Conservation (phyloP, 306 rosid species). For the Prunus salicina region DNA sequence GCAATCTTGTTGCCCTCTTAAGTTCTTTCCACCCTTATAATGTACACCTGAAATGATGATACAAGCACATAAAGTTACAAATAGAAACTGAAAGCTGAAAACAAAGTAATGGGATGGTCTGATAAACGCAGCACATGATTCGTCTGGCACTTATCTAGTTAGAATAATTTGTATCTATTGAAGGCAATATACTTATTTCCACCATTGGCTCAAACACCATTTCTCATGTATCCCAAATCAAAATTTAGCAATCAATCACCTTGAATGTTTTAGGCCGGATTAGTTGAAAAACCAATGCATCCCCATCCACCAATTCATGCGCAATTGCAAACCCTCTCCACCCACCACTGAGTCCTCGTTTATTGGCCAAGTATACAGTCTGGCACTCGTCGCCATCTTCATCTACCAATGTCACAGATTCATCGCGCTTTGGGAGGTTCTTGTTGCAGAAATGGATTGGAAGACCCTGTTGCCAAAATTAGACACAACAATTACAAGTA, state of each 20-base stretch:
- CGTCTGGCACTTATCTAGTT: background rate
- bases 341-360: constrained; percentile 54
- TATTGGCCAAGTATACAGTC: constrained; percentile 33
- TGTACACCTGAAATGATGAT: constrained; percentile 50
- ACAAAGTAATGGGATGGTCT: background rate
- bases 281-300: constrained; percentile 71
- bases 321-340: constrained; percentile 79
- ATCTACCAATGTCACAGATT: constrained; percentile 35
- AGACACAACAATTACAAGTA: background rate
- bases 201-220: no score
- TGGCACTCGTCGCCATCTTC: constrained; percentile 41
- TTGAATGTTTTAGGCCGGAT: constrained; percentile 53
- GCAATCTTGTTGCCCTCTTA: constrained; percentile 14
- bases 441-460: constrained; percentile 40
- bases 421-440: constrained; percentile 37
- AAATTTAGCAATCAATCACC: constrained; percentile 37
- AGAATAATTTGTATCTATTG: no score
- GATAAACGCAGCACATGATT: background rate
- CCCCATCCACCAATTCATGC: constrained; percentile 73
- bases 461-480: constrained; percentile 35
- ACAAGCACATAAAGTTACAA: constrained; percentile 1
- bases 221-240: no score
- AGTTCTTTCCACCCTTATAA: constrained; percentile 48
- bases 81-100: background rate
- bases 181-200: background rate